A percentile compares a stretch with the other conserved stretches of the same genome.
Conservation (phyloP, 192 early-diverging fungal species). For the Coemansia aciculifera region DNA sequence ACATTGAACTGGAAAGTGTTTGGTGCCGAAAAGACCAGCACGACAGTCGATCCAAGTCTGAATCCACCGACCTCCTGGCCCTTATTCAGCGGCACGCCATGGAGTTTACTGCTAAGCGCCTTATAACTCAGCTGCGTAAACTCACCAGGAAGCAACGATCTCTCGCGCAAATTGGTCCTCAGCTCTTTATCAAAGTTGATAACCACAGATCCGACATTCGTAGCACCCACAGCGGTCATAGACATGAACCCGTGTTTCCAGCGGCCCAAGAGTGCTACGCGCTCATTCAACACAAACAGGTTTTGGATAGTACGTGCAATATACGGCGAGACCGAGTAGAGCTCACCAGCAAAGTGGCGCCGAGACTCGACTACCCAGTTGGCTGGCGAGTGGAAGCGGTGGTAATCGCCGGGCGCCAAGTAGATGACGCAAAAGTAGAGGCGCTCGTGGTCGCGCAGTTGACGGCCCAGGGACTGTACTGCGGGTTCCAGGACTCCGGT, state of each 20-base stretch:
- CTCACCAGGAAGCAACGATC: constrained; percentile 63
- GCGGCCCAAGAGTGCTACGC: constrained; percentile 87
- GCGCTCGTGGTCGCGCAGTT: constrained; percentile 64
- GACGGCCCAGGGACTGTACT: constrained; percentile 42
- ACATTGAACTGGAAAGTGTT: constrained; percentile 74
- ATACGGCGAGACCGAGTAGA: constrained; percentile 93
- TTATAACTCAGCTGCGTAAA: constrained; percentile 74
- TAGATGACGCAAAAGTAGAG: constrained; percentile 94
- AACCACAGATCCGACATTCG: constrained; percentile 95
- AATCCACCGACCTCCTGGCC: constrained; percentile 97
- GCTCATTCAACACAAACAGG: constrained; percentile 96
- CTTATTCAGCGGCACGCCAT: constrained; percentile 65
- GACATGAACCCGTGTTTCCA: constrained; percentile 96
- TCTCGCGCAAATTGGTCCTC: constrained; percentile 65
- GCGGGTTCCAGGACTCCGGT: constrained; percentile 41
- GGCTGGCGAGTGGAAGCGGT: constrained; percentile 96
- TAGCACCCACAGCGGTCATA: constrained; percentile 96
- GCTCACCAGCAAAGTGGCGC: constrained; percentile 94
- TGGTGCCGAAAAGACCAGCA: constrained; percentile 97
- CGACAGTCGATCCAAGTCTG: constrained; percentile 90
- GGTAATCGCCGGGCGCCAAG: constrained; percentile 97
- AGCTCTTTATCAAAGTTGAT: constrained; percentile 91
- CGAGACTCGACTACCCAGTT: constrained; percentile 89
- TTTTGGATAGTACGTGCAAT: constrained; percentile 82
- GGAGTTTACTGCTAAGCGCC: constrained; percentile 59